Base-by-base conservation (phyloP, 192 early-diverging fungal genomes). In the Coemansia sp. region DNA sequence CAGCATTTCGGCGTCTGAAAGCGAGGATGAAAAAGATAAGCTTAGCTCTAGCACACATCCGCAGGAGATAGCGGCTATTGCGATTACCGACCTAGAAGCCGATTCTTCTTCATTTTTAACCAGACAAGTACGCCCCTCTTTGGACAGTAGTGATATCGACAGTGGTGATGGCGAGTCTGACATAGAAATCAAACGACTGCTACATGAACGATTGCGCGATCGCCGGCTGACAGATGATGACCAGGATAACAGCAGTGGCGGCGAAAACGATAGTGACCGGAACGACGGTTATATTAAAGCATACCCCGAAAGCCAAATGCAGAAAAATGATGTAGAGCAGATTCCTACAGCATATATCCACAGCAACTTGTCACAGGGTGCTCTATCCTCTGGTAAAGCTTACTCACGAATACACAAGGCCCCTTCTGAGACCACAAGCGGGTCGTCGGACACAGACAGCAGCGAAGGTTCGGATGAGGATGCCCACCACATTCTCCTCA, bases 401-500 rank as follows among this genome's bases (percentile, higher is more conserved):
- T 7, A 8, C 4, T 54, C 51, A 25, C 51, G 25, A n/a, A 0
- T 16, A 16, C 37, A 38, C 39, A 14, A 39, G 5, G 37, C 12
- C 25, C 17, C 57, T 8, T 59, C 17, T 10, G 56, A 50, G 19
- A 22, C 49, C 1, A 69, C 63, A 14, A 50, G 45, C 25, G 67
- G 51, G 3, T 59, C 39, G 13, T 16, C 57, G 11, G 32, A 59
- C 39, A 59, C 64, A 20, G 65, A 67, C 11, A 77, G 70, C 38
- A 75, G 67, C 6, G 60, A 65, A 8, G 75, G 73, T 32, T 91
- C 93, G 67, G 94, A 94, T 54, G 83, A 85, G 41, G 79, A 87
- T 17, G 78, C 87, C 12, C 68, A 79, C 6, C 84, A 68, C 41
- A 79, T 83, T 13, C 70, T 96, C 68, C 72, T 95, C 11, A 97